Evolutionary conservation across 2,329 filamentous ascomycete genomes (phyloP).

Genomic region (Seiridium unicorne): DNA sequence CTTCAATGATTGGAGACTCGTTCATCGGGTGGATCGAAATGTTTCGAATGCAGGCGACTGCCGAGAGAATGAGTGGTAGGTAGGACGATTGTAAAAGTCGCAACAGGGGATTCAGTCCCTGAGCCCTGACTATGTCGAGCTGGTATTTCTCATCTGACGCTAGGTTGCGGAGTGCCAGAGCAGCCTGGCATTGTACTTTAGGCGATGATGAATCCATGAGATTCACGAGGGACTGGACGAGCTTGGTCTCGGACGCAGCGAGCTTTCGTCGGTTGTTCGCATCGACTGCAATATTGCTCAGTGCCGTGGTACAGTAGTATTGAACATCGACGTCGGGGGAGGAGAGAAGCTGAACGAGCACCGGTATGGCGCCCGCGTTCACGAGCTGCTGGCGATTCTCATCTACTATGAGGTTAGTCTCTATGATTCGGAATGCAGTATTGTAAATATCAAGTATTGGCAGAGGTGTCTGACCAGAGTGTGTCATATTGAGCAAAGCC

Average conservation of each 20-base stretch:
- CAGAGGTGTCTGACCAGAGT: slow-evolving; percentile 68
- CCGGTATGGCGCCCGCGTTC: slow-evolving; percentile 95
- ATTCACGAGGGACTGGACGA: slow-evolving; percentile 91
- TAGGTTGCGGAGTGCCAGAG: slow-evolving; percentile 87
- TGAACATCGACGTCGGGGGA: slow-evolving; percentile 96
- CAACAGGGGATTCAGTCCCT: slow-evolving; percentile 80
- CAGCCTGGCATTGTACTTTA: slow-evolving; percentile 97
- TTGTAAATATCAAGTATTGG: slow-evolving; percentile 7
- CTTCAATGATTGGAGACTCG: slow-evolving; percentile 97
- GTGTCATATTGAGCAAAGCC: slow-evolving; percentile 96
- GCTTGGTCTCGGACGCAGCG: slow-evolving; percentile 82
- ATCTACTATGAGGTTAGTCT: slow-evolving; percentile 54
- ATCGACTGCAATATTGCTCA: slow-evolving; percentile 98
- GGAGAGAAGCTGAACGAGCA: slow-evolving; percentile 90
- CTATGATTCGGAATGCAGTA: slow-evolving; percentile 17
- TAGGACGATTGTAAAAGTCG: slow-evolving; percentile 93
- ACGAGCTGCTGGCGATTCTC: slow-evolving; percentile 98
- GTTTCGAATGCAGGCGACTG: slow-evolving; percentile 96
- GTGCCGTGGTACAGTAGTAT: slow-evolving; percentile 97
- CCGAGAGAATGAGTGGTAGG: slow-evolving; percentile 90
- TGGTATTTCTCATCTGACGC: slow-evolving; percentile 99
- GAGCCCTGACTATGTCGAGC: slow-evolving; percentile 89
- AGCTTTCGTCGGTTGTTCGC: slow-evolving; percentile 86
- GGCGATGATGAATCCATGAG: slow-evolving; percentile 97
- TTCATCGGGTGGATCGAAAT: slow-evolving; percentile 98